Evolutionary conservation across 2,329 filamentous ascomycete genomes (phyloP), one percentile per base, ranked within the genome.

Genomic region (Grosmannia penicillata): DNA sequence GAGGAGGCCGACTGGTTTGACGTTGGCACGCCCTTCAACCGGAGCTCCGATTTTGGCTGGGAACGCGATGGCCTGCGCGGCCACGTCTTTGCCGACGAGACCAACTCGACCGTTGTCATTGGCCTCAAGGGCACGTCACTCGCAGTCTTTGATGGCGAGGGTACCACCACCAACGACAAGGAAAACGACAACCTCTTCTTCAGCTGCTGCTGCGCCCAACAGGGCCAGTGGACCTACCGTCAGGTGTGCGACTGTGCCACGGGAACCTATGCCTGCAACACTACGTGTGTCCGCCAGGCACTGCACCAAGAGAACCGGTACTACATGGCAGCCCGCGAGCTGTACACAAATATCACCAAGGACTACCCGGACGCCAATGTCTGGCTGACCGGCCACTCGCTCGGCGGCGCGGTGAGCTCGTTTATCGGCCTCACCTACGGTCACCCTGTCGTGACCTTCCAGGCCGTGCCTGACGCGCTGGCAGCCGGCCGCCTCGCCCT

Each of bases 141-240:
- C 2, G 89, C 91, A 11, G 78, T 96, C 4, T 96, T 95, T 53
- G 89, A 96, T 56, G 91, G 91, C n/a, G 82, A 89, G 27, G 89
- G 87, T 37, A 96, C 91, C 1, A 96, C 89, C 0, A 93, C 86
- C 21, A 94, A 94, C 49, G 91, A 98, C 62, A 98, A 98, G 62
- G 67, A 87, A 52, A 98, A 96, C 56, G 91, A 98, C 59, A 98
- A 98, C 54, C 68, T 98, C 9, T 94, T 93, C 59, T 95, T 95
- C 62, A 93, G 87, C 53, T 98, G 91, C 61, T 98, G 91, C 58
- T 98, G 91, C 59, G 91, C 77, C 4, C 86, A 95, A 59, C 87
- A 93, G 50, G 86, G 87, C 0, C 84, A 86, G 46, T 86, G 78
- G 61, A 75, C 86, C 14, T 95, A 86, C 79, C 78, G 82, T 43